Conservation (phyloP, 2,329 filamentous ascomycete genomes). For the Pseudogymnoascus sp. region DNA sequence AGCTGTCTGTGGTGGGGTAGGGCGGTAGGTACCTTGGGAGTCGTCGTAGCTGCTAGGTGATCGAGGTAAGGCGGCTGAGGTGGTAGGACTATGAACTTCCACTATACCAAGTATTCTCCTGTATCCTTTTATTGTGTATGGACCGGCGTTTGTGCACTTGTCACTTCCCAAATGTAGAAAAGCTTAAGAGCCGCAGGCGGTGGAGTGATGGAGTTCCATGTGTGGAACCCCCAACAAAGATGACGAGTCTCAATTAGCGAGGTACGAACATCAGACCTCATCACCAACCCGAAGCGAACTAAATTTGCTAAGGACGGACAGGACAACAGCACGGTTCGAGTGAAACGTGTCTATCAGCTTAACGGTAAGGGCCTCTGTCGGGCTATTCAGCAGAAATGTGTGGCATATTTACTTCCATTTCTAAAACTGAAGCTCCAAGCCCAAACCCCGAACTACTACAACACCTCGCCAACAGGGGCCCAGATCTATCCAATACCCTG, state of each 20-base stretch:
- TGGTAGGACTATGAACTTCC: not conserved
- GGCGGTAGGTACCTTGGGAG: not conserved
- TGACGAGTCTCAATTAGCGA: conserved; percentile 12
- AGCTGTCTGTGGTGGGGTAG: conserved; percentile 8
- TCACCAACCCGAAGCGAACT: not conserved
- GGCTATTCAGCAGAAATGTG: conserved; percentile 43
- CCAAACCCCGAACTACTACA: conserved; percentile 36
- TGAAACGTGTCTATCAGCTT: not conserved
- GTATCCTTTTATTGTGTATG: not conserved
- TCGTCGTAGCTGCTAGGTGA: not conserved
- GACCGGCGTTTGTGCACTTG: not conserved
- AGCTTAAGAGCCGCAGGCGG: conserved; percentile 2
- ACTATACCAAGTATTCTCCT: not conserved
- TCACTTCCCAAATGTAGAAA: conserved; percentile 4
- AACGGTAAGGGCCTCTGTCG: not conserved
- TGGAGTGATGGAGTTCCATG: conserved; percentile 4
- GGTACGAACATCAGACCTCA: conserved; percentile 5
- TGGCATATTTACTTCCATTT: conserved; percentile 52
- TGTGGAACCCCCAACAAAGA: conserved; percentile 6
- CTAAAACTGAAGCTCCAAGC: conserved; percentile 29
- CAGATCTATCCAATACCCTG: conserved; percentile 37
- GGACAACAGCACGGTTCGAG: not conserved
- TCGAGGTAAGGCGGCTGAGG: not conserved
- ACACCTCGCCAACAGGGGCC: conserved; percentile 51
- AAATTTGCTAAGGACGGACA: not conserved